A percentile compares a stretch with the other conserved stretches of the same genome.
Evolutionary conservation across 805 yeast species (phyloP).

Genomic region (Blastobotrys muscicola): DNA sequence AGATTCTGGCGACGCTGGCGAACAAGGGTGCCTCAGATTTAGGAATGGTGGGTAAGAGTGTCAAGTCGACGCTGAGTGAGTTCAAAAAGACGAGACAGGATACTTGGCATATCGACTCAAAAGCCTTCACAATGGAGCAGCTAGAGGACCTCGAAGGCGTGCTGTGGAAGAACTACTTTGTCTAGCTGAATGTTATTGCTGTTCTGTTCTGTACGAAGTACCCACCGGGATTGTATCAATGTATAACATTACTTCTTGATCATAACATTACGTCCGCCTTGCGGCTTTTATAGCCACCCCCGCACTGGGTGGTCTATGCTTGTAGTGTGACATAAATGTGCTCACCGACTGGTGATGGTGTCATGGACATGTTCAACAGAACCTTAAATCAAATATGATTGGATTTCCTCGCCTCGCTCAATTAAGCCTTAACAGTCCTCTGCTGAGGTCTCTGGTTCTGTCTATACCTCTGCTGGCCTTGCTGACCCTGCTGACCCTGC

Average conservation of each 20-base stretch:
- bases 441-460: conserved; percentile 1
- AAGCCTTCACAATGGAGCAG: conserved; percentile 65
- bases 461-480: not conserved
- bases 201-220: too few relatives aligned
- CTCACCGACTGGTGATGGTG: too few relatives aligned
- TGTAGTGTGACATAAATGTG: not conserved
- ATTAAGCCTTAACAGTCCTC: not conserved
- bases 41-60: conserved; percentile 74
- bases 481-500: not conserved
- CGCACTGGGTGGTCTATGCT: too few relatives aligned
- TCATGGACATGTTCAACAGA: too few relatives aligned
- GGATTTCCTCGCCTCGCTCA: too few relatives aligned
- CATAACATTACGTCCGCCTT: too few relatives aligned
- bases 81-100: conserved; percentile 91
- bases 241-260: too few relatives aligned
- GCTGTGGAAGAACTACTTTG: conserved; percentile 83
- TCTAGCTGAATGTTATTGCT: conserved; percentile 29
- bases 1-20: conserved; percentile 57
- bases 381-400: too few relatives aligned
- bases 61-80: conserved; percentile 68
- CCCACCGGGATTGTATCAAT: too few relatives aligned
- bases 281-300: too few relatives aligned
- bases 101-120: conserved; percentile 88
- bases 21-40: conserved; percentile 60
- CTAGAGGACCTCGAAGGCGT: conserved; percentile 91